phyloP scores from a whole-genome alignment of 176 grass and related monocot genomes.

The Musa itinerans region DNA sequence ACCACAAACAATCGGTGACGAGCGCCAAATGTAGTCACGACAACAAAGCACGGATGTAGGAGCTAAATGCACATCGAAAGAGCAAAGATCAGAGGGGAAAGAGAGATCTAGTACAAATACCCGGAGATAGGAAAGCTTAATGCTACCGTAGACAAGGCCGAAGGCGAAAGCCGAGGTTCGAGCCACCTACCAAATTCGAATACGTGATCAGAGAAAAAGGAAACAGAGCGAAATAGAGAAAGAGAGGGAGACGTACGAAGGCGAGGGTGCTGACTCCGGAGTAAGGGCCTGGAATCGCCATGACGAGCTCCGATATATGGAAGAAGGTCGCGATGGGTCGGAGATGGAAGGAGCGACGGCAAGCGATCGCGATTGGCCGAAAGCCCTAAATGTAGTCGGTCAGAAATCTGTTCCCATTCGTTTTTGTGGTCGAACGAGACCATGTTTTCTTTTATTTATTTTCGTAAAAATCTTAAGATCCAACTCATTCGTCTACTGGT shows the following conservation, averaged over 20 bases:
- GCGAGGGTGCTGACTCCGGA: conserved; percentile 2
- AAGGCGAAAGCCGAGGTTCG: conserved; percentile 6
- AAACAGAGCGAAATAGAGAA: background rate
- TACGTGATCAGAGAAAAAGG: background rate
- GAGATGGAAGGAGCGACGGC: too few species aligned
- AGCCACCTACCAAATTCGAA: background rate
- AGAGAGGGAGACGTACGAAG: background rate
- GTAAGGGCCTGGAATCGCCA: background rate
- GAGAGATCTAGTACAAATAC: background rate
- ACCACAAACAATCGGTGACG: background rate
- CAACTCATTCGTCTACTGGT: too few species aligned
- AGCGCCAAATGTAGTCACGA: background rate
- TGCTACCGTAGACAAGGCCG: conserved; percentile 1
- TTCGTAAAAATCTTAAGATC: too few species aligned
- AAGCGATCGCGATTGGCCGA: too few species aligned
- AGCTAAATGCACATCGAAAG: background rate
- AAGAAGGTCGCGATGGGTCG: too few species aligned
- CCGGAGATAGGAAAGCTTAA: conserved; percentile 11
- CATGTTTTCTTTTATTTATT: too few species aligned
- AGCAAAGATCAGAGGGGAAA: background rate
- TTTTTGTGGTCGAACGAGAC: too few species aligned
- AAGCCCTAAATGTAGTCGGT: too few species aligned
- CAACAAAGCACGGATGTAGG: background rate
- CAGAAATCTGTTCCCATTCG: too few species aligned
- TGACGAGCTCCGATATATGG: background rate